phyloP scores from a whole-genome alignment of 2,329 filamentous ascomycete genomes.

The Cytospora piceicola region DNA sequence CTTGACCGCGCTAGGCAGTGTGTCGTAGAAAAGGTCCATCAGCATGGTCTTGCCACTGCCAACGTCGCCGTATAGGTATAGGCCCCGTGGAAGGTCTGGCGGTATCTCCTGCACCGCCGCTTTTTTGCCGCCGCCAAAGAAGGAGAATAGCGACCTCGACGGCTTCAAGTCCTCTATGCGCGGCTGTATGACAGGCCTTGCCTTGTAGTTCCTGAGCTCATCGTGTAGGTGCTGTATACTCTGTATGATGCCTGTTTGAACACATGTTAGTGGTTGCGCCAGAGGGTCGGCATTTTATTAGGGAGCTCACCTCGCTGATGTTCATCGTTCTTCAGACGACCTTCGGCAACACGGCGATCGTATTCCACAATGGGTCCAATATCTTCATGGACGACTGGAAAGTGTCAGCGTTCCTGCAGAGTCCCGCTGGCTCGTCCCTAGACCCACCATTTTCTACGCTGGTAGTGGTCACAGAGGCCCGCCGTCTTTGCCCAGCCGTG shows the following conservation, averaged over 20 bases:
- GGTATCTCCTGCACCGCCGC: constrained; percentile 61
- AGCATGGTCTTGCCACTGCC: constrained; percentile 99
- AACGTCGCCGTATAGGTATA: constrained; percentile 96
- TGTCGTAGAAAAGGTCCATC: constrained; percentile 98
- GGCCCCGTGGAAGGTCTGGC: constrained; percentile 76
- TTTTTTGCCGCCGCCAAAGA: constrained; percentile 61
- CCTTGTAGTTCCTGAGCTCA: constrained; percentile 73
- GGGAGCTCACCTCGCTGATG: constrained; percentile 76
- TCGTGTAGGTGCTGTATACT: constrained; percentile 88
- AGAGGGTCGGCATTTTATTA: not conserved
- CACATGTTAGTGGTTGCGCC: constrained; percentile 28
- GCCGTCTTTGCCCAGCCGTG: constrained; percentile 30
- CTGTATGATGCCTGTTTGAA: constrained; percentile 74
- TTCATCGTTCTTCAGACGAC: constrained; percentile 80
- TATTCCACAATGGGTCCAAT: constrained; percentile 86
- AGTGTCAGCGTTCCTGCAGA: constrained; percentile 1
- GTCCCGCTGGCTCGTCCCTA: not conserved
- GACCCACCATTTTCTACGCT: constrained; percentile 32
- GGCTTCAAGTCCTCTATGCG: constrained; percentile 71
- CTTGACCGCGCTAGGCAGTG: constrained; percentile 76
- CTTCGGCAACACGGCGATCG: constrained; percentile 74
- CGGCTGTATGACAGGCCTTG: constrained; percentile 76
- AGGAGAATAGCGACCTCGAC: constrained; percentile 60
- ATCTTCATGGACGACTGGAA: constrained; percentile 39
- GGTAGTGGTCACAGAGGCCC: constrained; percentile 31